A percentile compares a stretch with the other conserved stretches of the same genome.
phyloP scores from a whole-genome alignment of 768 basidiomycete genomes.

The Agaricus subrufescens region DNA sequence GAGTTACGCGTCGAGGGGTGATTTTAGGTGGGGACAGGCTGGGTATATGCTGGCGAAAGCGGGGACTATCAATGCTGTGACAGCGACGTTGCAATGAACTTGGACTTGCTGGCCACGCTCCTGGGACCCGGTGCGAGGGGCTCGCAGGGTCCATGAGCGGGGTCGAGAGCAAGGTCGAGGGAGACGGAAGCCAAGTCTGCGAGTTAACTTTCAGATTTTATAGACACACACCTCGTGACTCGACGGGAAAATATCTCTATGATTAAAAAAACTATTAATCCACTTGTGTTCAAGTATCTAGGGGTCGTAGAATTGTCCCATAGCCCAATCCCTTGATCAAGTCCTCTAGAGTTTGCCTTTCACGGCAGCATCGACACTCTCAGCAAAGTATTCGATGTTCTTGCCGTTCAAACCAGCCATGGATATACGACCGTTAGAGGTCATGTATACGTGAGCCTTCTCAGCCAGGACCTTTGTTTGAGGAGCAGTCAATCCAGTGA shows the following conservation, averaged over 20 bases:
- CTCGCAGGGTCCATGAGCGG: conserved; percentile 9
- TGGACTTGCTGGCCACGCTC: conserved; percentile 36
- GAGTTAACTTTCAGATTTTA: background rate
- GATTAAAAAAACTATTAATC: conserved; percentile 5
- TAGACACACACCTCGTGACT: conserved; percentile 7
- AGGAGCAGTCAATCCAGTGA: conserved; percentile 75
- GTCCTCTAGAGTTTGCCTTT: conserved; percentile 60
- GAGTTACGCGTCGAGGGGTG: background rate
- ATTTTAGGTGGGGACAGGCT: background rate
- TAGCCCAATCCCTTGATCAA: background rate
- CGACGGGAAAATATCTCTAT: background rate
- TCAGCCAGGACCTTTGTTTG: conserved; percentile 83
- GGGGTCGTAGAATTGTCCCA: background rate
- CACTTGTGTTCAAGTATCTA: conserved; percentile 1
- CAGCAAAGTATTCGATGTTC: conserved; percentile 89
- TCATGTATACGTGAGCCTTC: conserved; percentile 92
- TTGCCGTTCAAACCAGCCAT: conserved; percentile 85
- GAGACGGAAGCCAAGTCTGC: background rate
- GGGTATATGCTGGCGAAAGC: background rate
- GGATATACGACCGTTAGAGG: conserved; percentile 87
- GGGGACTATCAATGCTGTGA: background rate
- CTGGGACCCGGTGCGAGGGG: conserved; percentile 33
- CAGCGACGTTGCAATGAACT: conserved; percentile 5
- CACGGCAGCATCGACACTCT: conserved; percentile 80
- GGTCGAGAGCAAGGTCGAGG: conserved; percentile 3